Evolutionary conservation across 345 rosid species (phyloP).

Genomic region (Lumnitzera racemosa): DNA sequence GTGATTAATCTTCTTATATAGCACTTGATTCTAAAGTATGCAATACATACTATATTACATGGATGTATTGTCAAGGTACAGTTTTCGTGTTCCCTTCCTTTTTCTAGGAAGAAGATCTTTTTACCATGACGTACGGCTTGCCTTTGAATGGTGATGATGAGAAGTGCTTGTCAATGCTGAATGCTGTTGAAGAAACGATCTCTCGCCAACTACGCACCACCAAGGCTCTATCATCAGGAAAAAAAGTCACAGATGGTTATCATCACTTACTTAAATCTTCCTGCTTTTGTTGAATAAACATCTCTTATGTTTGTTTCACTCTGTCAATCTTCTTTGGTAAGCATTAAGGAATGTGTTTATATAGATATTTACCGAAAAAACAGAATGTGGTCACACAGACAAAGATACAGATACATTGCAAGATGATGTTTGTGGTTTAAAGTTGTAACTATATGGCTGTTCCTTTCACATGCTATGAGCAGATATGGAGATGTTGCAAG

Average conservation of each 20-base stretch:
- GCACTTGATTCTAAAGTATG: too few relatives aligned
- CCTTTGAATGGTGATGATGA: slow-evolving; percentile 76
- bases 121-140: slow-evolving; percentile 87
- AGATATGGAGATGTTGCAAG: slow-evolving; percentile 85
- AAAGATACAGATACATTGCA: too few relatives aligned
- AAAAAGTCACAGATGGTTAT: slow-evolving; percentile 60
- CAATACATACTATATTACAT: too few relatives aligned
- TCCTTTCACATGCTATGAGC: slow-evolving; percentile 21
- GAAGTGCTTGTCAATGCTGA: slow-evolving; percentile 69
- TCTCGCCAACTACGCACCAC: slow-evolving; percentile 87
- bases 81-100: slow-evolving; percentile 5
- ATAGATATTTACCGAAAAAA: too few relatives aligned
- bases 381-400: too few relatives aligned
- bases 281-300: neutral
- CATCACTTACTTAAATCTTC: slow-evolving; percentile 3
- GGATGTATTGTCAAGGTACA: neutral
- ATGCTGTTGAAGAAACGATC: slow-evolving; percentile 87
- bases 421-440: neutral
- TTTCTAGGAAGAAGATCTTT: slow-evolving; percentile 88
- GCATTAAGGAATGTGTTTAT: neutral
- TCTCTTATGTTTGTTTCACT: neutral
- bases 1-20: too few relatives aligned
- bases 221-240: slow-evolving; percentile 55
- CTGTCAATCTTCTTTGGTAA: neutral
- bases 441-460: neutral